phyloP scores from a whole-genome alignment of 1,284 basidiomycete genomes.

The Moesziomyces sp. region DNA sequence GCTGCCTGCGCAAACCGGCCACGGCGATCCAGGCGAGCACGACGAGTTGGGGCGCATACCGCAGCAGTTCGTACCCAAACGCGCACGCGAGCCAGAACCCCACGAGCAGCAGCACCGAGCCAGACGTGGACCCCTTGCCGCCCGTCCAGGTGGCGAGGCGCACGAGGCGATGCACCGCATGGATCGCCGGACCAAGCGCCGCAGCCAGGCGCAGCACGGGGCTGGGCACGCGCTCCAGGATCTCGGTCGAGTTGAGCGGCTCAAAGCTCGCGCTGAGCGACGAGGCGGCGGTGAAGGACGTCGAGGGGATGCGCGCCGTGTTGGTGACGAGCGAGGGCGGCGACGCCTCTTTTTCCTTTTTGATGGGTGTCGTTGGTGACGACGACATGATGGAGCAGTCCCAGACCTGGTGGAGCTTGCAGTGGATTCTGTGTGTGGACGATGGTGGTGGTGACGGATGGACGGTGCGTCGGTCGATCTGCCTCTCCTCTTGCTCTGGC shows the following conservation, averaged over 20 bases:
- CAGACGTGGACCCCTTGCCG: conserved; percentile 42
- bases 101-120: conserved; percentile 60
- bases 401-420: background rate
- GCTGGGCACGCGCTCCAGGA: conserved; percentile 54
- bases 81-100: conserved; percentile 57
- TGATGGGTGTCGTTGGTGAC: conserved; percentile 18
- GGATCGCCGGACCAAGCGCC: conserved; percentile 50
- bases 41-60: conserved; percentile 62
- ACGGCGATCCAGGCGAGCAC: conserved; percentile 53
- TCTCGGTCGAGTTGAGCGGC: conserved; percentile 43
- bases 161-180: conserved; percentile 49
- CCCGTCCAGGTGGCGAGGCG: conserved; percentile 63
- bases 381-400: conserved; percentile 20
- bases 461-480: background rate
- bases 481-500: background rate
- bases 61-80: conserved; percentile 62
- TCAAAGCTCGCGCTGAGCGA: conserved; percentile 44
- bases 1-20: conserved; percentile 43
- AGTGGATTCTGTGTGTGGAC: background rate
- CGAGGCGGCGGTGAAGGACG: conserved; percentile 20
- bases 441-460: background rate
- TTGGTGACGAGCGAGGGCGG: conserved; percentile 33
- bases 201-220: conserved; percentile 49
- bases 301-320: conserved; percentile 34
- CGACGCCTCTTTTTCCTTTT: conserved; percentile 21